A percentile compares a stretch with the other conserved stretches of the same genome.
Evolutionary conservation across 768 basidiomycete genomes (phyloP).

Genomic region (Trametes cingulata): DNA sequence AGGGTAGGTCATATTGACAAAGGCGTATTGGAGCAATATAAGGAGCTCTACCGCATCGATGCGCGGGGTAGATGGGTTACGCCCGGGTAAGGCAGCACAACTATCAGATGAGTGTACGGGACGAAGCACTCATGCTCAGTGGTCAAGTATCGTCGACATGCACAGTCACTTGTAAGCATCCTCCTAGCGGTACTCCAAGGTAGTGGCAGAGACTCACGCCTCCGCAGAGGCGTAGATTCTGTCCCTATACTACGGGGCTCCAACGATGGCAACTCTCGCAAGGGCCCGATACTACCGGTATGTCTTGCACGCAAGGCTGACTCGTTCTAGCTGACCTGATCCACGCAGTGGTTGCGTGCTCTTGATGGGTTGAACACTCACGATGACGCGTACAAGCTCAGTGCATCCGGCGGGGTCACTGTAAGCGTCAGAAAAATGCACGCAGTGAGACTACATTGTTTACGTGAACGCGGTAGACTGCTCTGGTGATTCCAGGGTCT

Average conservation of each 20-base stretch:
- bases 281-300: slow-evolving; percentile 34
- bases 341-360: slow-evolving; percentile 56
- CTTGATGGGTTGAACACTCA: slow-evolving; percentile 82
- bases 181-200: slow-evolving; percentile 45
- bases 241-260: slow-evolving; percentile 32
- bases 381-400: slow-evolving; percentile 65
- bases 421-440: not conserved
- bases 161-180: slow-evolving; percentile 12
- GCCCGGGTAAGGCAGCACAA: slow-evolving; percentile 60
- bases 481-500: slow-evolving; percentile 75
- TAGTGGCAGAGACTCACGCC: not conserved
- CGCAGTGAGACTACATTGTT: not conserved
- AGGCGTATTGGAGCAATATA: slow-evolving; percentile 22
- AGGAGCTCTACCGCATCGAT: slow-evolving; percentile 55
- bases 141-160: slow-evolving; percentile 19
- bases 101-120: too few species aligned
- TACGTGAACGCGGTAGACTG: slow-evolving; percentile 38
- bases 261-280: slow-evolving; percentile 45
- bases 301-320: slow-evolving; percentile 32
- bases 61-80: slow-evolving; percentile 74
- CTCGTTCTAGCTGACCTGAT: not conserved
- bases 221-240: not conserved
- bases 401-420: slow-evolving; percentile 78
- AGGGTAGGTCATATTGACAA: slow-evolving; percentile 49
- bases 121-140: too few species aligned